Evolutionary conservation across 805 yeast genomes (phyloP).

Genomic region (Metschnikowia cubensis): DNA sequence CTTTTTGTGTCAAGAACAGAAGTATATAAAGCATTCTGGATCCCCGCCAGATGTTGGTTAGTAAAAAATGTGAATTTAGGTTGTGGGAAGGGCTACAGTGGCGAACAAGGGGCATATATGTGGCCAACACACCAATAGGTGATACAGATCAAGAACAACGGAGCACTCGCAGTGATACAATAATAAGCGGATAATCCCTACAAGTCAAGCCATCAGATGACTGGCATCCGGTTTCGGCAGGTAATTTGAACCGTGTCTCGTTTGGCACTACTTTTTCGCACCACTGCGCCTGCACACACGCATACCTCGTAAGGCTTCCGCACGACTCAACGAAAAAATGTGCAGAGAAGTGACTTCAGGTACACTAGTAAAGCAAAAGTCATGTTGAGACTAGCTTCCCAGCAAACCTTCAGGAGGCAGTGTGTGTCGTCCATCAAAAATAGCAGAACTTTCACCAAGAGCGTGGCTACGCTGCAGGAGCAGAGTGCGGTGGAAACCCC

Average conservation of each 20-base stretch:
- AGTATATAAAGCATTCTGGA: too few relatives aligned
- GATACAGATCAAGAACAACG: too few relatives aligned
- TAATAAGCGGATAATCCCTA: background rate
- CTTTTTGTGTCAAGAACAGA: too few relatives aligned
- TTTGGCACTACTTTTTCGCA: background rate
- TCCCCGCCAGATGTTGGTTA: too few relatives aligned
- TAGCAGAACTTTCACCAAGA: background rate
- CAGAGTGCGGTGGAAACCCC: background rate
- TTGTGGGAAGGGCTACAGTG: too few relatives aligned
- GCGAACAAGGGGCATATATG: too few relatives aligned
- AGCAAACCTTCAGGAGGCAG: background rate
- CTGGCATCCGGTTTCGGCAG: background rate
- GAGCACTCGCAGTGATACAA: background rate
- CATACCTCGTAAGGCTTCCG: background rate
- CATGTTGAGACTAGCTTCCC: slow-evolving; percentile 4
- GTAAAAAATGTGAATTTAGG: too few relatives aligned
- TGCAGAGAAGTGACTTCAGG: background rate
- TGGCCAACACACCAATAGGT: too few relatives aligned
- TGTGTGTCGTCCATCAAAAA: background rate
- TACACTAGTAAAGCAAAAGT: background rate
- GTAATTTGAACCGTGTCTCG: background rate
- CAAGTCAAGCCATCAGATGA: background rate
- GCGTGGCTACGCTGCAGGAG: background rate
- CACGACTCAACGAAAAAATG: background rate
- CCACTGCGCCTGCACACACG: background rate